These are phyloP conservation scores for Tricholoma furcatifolium DNA, from an alignment of 768 basidiomycete species.

Conservation along the genomic window DNA sequence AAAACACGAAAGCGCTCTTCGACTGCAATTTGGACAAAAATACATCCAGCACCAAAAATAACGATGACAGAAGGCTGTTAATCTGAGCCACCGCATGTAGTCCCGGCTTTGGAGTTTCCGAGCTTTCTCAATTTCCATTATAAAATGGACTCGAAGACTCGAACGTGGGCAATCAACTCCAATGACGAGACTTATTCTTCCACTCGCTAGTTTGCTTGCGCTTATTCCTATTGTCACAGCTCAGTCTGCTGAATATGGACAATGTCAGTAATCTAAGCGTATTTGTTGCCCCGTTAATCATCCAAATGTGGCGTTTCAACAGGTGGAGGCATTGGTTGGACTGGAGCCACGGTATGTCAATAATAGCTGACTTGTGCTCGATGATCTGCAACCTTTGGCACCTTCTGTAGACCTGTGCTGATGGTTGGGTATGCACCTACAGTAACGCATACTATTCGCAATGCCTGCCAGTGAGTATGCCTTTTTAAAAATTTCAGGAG, in stretches of 20 bases:
- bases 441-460: constrained; percentile 45
- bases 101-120: constrained; percentile 6
- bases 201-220: constrained; percentile 26
- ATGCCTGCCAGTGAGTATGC: constrained; percentile 32
- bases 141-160: neutral
- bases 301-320: neutral
- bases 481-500: neutral
- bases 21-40: neutral
- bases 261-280: constrained; percentile 27
- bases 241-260: constrained; percentile 30
- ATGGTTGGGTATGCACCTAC: constrained; percentile 36
- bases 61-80: neutral
- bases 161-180: neutral
- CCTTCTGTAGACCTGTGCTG: constrained; percentile 32
- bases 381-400: neutral
- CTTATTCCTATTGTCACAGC: constrained; percentile 23
- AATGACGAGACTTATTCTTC: constrained; percentile 20
- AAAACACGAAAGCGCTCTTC: neutral
- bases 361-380: neutral
- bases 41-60: neutral
- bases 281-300: neutral
- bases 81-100: constrained; percentile 4
- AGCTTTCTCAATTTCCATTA: constrained; percentile 14
- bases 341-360: constrained; percentile 27
- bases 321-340: constrained; percentile 27